Evolutionary conservation across 768 basidiomycete species (phyloP), one percentile per base, ranked within the genome.

Genomic region (Boletus sp.): DNA sequence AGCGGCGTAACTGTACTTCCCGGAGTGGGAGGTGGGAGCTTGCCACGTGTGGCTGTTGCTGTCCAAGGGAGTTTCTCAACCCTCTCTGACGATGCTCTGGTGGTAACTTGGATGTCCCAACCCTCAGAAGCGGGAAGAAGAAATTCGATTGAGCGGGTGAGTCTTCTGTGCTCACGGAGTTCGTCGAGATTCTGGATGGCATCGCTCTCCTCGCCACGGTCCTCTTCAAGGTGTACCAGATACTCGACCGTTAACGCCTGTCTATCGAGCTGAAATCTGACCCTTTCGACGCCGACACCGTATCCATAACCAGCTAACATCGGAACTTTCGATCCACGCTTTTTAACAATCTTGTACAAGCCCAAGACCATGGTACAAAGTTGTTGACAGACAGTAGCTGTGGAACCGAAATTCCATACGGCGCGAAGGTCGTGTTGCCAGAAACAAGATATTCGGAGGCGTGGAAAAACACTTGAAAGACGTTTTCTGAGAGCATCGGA

Each of bases 401-500:
- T 77, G 0, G 85, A 80, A 7, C 84, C 85, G 47, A 93, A 79
- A 37, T 84, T 89, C 92, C 93, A 96, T 37, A 91, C 69, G 0
- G 91, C 82, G 58, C 90, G 88, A 29, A 96, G 81, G 73, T 97
- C 91, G 68, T 96, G 94, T 66, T 95, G 91, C 90, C 92, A 96
- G 67, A 96, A 94, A 66, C 91, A 95, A 2, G 90, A 93, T 57
- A 95, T 82, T 35, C 91, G 85, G 27, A 93, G 67, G 56, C 80
- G 75, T 40, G 73, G 76, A 50, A 64, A 42, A 34, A 30, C 58
- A 30, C 55, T 55, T 17, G 71, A 64, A 43, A 72, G 57, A 17
- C 62, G 63, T 49, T 32, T 64, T 50, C 61, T 65, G 60, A 72
- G 64, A 43, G 65, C 58, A 70, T 80, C 64, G 65, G 77, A 65